Base-by-base conservation (phyloP, 2,329 filamentous ascomycete genomes). In the Dendrostoma leiphaemia region DNA sequence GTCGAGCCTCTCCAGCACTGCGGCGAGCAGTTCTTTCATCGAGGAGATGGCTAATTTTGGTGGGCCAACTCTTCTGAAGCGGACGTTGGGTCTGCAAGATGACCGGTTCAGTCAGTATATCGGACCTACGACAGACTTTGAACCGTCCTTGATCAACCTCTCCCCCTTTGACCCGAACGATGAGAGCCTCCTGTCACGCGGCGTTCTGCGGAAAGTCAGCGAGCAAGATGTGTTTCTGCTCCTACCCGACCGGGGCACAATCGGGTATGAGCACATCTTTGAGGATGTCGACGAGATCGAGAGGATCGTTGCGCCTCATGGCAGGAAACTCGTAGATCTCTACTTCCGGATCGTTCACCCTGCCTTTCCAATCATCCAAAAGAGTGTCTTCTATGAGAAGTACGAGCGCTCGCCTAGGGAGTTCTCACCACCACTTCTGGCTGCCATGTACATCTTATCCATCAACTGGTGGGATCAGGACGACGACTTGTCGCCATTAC, bases 61-160 rank as follows among this genome's bases (percentile, higher is more conserved):
- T 58, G 84, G 83, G 35, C 82, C 83, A 50, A 84, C 82, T 54
- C 74, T 86, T 63, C 75, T 89, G 54, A 86, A 85, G 69, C 80
- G 84, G 66, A 88, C 85, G 15, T 75, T 94, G 54, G 90, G 90
- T 56, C 78, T 94, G 61, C 89, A 93, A 67, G 77, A 83, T 64
- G 86, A 90, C 69, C 84, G 88, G 57, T 91, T 88, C 69, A 91
- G 88, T 72, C 88, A 90, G 71, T 90, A 93, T 66, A 90, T 94
- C 62, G 90, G 90, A 24, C 83, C 88, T 54, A 93, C 89, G 48
- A 91, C 89, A 48, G 88, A 91, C 63, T 90, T 92, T 66, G 90
- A 94, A 67, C 88, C 89, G 15, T 86, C 86, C n/a, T 78, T 94
- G 51, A 90, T 93, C 70, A 89, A 90, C 63, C 78, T 93, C 21